Evolutionary conservation across 345 rosid species (phyloP).

Genomic region (Isatis tinctoria): DNA sequence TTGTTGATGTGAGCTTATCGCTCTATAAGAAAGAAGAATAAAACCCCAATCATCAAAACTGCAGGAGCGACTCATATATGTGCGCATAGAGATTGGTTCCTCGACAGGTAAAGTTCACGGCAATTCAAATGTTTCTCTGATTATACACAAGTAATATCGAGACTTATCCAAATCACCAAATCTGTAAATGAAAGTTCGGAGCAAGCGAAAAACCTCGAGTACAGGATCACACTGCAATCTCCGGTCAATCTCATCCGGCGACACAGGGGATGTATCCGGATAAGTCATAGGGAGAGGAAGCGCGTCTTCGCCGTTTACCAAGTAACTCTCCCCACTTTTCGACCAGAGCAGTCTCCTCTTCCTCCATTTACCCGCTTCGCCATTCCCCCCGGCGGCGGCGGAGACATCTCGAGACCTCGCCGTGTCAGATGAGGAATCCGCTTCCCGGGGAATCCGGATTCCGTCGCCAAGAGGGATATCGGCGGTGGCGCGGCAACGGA

Average conservation of each 20-base stretch:
- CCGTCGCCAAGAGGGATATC: constrained; percentile 47
- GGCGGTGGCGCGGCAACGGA: constrained; percentile 66
- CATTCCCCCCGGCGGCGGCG: constrained; percentile 34
- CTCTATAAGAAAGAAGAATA: neutral
- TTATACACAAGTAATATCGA: neutral
- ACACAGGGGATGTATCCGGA: constrained; percentile 73
- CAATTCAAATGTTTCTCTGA: neutral
- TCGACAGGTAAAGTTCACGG: neutral
- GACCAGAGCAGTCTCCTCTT: constrained; percentile 77
- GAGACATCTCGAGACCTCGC: constrained; percentile 49
- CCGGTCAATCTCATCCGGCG: constrained; percentile 67
- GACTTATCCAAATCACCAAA: constrained; percentile 7
- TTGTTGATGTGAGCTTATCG: neutral
- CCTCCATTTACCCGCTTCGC: constrained; percentile 39
- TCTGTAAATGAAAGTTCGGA: neutral
- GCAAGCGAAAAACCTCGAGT: constrained; percentile 46
- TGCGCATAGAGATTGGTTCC: neutral
- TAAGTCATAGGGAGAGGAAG: constrained; percentile 97
- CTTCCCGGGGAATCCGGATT: constrained; percentile 42
- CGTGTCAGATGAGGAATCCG: constrained; percentile 37
- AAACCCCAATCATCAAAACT: neutral
- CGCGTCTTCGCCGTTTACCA: constrained; percentile 60
- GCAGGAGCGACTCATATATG: neutral
- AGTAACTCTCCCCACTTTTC: constrained; percentile 70
- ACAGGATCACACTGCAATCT: constrained; percentile 71